Evolutionary conservation across 2,329 filamentous ascomycete species (phyloP).

Genomic region (Fusarium sarcochroum): DNA sequence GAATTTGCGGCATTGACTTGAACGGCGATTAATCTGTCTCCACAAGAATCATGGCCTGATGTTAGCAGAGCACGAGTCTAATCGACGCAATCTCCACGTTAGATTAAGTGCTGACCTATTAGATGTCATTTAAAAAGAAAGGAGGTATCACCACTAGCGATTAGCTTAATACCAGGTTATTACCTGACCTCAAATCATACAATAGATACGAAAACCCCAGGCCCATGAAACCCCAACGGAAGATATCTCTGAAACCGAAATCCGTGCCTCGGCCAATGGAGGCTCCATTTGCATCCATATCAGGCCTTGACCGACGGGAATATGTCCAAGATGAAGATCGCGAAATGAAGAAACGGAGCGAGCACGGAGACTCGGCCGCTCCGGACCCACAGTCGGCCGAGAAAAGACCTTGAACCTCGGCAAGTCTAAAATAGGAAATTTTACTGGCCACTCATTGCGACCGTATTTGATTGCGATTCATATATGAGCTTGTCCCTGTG

Average conservation of each 20-base stretch:
- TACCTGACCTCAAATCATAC: neutral
- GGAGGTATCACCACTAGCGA: neutral
- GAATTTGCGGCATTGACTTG: constrained; percentile 12
- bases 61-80: no score
- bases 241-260: constrained; percentile 14
- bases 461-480: constrained; percentile 26
- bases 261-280: constrained; percentile 28
- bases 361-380: constrained; percentile 29
- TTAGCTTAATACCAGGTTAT: neutral
- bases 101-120: no score
- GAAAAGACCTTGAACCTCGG: constrained; percentile 42
- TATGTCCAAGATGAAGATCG: constrained; percentile 11
- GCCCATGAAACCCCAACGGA: neutral
- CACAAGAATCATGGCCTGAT: neutral
- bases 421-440: constrained; percentile 19
- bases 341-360: constrained; percentile 18
- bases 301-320: constrained; percentile 13
- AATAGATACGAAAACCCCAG: neutral
- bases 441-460: constrained; percentile 1
- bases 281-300: constrained; percentile 7
- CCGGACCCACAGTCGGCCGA: constrained; percentile 44
- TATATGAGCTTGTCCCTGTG: constrained; percentile 13
- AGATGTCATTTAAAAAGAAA: neutral
- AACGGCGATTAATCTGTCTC: constrained; percentile 1
- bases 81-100: neutral